Base-by-base conservation (phyloP, 2,329 filamentous ascomycete genomes). In the Nigrospora oryzae region DNA sequence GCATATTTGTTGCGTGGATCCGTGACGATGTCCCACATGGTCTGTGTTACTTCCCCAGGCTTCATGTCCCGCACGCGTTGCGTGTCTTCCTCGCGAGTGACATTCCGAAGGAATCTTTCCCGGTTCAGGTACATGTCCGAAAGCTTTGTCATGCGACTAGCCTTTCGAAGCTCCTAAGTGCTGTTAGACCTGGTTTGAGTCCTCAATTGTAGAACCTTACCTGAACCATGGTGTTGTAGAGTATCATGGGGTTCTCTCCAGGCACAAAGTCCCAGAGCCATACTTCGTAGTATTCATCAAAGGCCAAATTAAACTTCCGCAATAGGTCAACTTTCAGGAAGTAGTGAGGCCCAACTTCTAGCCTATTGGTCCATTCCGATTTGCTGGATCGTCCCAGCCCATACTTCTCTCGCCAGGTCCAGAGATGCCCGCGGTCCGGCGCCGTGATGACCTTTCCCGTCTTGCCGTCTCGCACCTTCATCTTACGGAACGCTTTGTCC, bases 401-500 rank as follows among this genome's bases (percentile, higher is more conserved):
- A 12, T 47, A 43, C 43, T 57, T 56, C 10, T 46, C 51, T 13
- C 58, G 50, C 28, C 54, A 46, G 13, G 57, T 54, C 59, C 59
- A 62, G 8, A 56, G 47, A 2, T 56, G 39, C 8, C 55, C 45
- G 31, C 51, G 11, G 2, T 48, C 38, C 1, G 59, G 59, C 5
- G 56, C 56, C 1, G 53, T 54, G 23, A 61, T 42, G n/a, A 59
- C 49, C 34, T 53, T 53, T n/a, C 56, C 57, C 10, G 56, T 61
- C 40, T 50, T 56, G 17, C 58, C 58, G 28, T 62, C 59, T 32
- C 53, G 49, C 34, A 62, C 64, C 42, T 65, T 64, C 48, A 68
- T 67, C 44, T 63, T 69, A 45, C 55, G 38, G 38, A 47, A 40
- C 60, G 61, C 28, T 60, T 49, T 39, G 17, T 31, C 43, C 44